Evolutionary conservation across 106 monocot species (phyloP), one percentile per base, ranked within the genome.

Genomic region (Dactylorhiza incarnata): DNA sequence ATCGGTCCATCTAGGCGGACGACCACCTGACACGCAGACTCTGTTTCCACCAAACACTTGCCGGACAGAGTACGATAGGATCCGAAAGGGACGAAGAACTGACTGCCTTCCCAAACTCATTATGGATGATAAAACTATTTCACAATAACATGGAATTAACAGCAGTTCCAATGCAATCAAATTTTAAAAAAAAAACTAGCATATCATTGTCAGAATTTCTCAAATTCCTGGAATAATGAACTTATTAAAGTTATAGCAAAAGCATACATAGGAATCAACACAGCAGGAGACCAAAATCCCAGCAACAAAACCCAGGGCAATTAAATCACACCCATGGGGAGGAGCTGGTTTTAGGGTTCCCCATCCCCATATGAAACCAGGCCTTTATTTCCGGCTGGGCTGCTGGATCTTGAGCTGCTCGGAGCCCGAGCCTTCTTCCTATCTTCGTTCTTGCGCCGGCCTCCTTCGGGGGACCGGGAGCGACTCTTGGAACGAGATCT

Each of bases 291-390:
- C 12, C 12, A 53, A 7, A 16, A 48, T 48, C 5, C 12, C 1
- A 54, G 14, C 68, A 25, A 68, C 7, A 29, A 29, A 29, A 29
- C 29, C 29, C 29, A 29, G 29, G 29, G 29, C 29, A 29, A 0
- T 29, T 29, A 29, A 29, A 29, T 29, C 29, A 29, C 29, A 9
- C 58, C n/a, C n/a, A 7, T n/a, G 58, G 6, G 26, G 12, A 65
- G 45, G 45, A 15, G 12, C 6, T 15, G 8, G 45, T 54, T 29
- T 61, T 45, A 47, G 58, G 56, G 26, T 9, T 74, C 51, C 29
- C 44, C 79, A 54, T 86, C 86, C 63, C 83, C 76, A 54, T 86
- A 86, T 17, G 86, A 80, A 26, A 86, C 86, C 77, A 86, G 70
- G 14, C 86, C 86, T 47, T 61, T 54, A 22, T 73, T 74, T 17